Percentiles rank a stretch among this genome's conserved stretches.
phyloP scores from a whole-genome alignment of 2,329 filamentous ascomycete genomes.

The Pestalotiopsis sp. region DNA sequence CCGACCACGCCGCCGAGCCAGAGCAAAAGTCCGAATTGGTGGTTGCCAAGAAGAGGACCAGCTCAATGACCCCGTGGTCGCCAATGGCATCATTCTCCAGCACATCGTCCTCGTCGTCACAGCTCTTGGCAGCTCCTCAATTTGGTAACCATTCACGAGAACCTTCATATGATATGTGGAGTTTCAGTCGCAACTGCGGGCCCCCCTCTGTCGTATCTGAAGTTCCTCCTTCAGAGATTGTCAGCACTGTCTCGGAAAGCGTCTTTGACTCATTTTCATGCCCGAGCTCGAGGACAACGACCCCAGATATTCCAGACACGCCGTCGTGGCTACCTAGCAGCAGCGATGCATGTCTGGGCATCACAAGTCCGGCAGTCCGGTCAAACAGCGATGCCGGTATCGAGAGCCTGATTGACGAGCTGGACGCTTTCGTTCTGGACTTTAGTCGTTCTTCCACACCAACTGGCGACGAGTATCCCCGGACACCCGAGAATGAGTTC shows the following conservation, averaged over 20 bases:
- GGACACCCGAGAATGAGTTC: neutral
- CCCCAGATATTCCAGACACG: neutral
- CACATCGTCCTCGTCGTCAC: neutral
- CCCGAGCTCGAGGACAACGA: neutral
- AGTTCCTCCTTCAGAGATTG: neutral
- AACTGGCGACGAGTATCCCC: neutral
- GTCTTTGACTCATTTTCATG: neutral
- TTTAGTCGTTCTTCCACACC: neutral
- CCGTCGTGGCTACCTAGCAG: neutral
- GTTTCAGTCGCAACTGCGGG: neutral
- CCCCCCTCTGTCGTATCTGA: neutral
- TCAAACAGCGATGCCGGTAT: neutral
- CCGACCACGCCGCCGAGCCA: neutral
- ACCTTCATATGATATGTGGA: neutral
- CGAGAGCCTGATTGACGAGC: neutral
- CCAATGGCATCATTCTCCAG: neutral
- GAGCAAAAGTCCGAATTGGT: neutral
- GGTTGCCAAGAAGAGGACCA: neutral
- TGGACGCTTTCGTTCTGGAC: slow-evolving; percentile 4
- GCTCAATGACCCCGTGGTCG: slow-evolving; percentile 4
- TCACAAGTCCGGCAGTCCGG: neutral
- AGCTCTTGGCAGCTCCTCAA: neutral
- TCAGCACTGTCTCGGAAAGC: neutral
- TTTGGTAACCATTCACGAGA: neutral
- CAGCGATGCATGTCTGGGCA: neutral